Evolutionary conservation across 495 filamentous ascomycete species (phyloP), one percentile per base, ranked within the genome.

Genomic region (Aspergillus funiculosus): DNA sequence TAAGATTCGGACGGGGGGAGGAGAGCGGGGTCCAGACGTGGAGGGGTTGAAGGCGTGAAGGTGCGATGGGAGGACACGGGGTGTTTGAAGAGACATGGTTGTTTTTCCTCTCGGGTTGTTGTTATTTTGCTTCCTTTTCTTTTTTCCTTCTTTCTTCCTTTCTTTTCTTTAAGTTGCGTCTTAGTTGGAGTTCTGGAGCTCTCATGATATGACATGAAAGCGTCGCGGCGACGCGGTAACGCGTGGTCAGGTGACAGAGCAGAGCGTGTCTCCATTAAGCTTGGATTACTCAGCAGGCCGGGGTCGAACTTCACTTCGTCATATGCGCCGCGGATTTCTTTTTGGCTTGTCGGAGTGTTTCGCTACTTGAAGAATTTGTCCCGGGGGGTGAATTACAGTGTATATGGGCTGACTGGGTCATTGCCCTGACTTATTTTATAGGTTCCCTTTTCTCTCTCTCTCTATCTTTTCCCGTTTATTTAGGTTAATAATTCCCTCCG

Each of bases 1-100:
- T 3, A 95, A 77, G 34, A 97, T 71, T 44, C 87, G 88, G 43
- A 97, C 85, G 42, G 82, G 85, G 39, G 78, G 79, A 60, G 76
- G 74, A 22, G 59, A 58, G 38, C 60, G 59, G 22, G 58, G 51
- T 44, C 61, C 63, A 20, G 43, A 37, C 37, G 58, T 38, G 48
- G 47, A 63, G 40, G 66, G 62, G 51, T 82, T 73, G 64, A 84
- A 87, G 57, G 73, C 71, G 57, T 83, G 72, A 39, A 89, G 77
- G 60, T 85, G 78, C 27, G 67, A 61, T 50, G 80, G 79, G 48
- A 80, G 82, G 52, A 89, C 72, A 63, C 85, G 83, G 40, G 85
- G 83, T 44, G 81, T 83, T 57, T 81, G 77, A 34, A 73, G 64
- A 18, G 75, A 68, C 67, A 73, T 71, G 50, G 51, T 63, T 28